These are phyloP conservation scores for Collybia sordida DNA, from an alignment of 768 basidiomycete genomes.

Conservation along the genomic window DNA sequence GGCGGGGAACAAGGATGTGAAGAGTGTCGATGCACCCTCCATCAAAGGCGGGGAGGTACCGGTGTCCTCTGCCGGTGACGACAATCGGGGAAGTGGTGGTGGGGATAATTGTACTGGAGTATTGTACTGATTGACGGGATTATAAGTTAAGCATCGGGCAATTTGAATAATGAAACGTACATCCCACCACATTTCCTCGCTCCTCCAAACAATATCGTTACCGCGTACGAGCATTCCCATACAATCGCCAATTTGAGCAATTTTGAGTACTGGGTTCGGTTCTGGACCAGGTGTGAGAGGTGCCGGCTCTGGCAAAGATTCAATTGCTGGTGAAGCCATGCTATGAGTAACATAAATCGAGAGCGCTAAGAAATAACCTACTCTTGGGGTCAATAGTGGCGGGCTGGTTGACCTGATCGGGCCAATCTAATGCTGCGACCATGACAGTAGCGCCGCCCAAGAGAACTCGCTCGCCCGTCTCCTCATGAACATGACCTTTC, in stretches of 20 bases:
- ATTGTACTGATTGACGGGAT: slow-evolving; percentile 28
- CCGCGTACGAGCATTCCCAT: slow-evolving; percentile 84
- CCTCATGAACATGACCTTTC: slow-evolving; percentile 50
- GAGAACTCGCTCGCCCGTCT: too few species aligned
- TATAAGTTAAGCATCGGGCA: too few species aligned
- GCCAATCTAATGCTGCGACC: slow-evolving; percentile 2
- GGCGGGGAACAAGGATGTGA: not conserved
- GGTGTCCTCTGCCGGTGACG: not conserved
- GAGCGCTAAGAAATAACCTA: slow-evolving; percentile 36
- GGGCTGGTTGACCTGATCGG: too few species aligned
- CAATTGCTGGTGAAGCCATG: not conserved
- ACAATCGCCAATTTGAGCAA: slow-evolving; percentile 88
- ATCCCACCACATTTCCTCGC: slow-evolving; percentile 92
- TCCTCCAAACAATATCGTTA: slow-evolving; percentile 79
- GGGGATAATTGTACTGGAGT: slow-evolving; percentile 48
- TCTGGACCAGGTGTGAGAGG: slow-evolving; percentile 10
- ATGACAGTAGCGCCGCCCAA: slow-evolving; percentile 21
- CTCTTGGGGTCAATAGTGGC: too few species aligned
- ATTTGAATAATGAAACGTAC: too few species aligned
- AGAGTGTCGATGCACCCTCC: too few species aligned
- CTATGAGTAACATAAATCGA: too few species aligned
- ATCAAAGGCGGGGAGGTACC: too few species aligned
- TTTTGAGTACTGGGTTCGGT: slow-evolving; percentile 63
- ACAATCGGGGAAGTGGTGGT: slow-evolving; percentile 6
- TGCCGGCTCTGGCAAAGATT: not conserved